phyloP scores from a whole-genome alignment of 208 protist species.

The Trypanosomatidae sp. region DNA sequence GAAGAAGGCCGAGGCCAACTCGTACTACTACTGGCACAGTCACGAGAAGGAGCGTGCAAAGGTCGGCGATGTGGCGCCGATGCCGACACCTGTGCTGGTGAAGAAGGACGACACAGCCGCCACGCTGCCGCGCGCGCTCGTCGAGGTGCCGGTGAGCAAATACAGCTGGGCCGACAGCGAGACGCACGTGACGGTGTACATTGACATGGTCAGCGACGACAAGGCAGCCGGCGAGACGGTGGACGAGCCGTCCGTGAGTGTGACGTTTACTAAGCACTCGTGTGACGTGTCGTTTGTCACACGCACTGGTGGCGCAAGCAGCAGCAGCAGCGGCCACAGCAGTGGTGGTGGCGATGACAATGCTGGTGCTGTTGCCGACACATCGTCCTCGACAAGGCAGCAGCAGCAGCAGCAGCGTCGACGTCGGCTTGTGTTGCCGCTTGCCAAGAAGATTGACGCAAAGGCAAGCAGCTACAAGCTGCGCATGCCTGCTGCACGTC shows the following conservation, averaged over 20 bases:
- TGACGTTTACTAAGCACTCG: constrained; percentile 17
- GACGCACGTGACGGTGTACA: constrained; percentile 52
- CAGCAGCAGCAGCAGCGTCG: constrained; percentile 7
- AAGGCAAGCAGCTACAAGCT: constrained; percentile 29
- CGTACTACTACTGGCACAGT: constrained; percentile 84
- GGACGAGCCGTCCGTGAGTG: constrained; percentile 12
- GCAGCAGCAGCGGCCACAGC: constrained; percentile 10
- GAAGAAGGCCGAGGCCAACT: constrained; percentile 4
- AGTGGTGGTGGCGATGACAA: no score
- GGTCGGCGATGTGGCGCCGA: constrained; percentile 69
- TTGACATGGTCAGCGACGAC: constrained; percentile 15
- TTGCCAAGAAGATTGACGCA: constrained; percentile 36
- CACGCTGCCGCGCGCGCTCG: not conserved
- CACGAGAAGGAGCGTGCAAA: constrained; percentile 74
- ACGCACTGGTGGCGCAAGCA: constrained; percentile 7
- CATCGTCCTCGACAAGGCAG: no score
- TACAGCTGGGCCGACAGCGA: constrained; percentile 65
- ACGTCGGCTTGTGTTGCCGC: constrained; percentile 19
- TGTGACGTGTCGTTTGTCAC: constrained; percentile 20
- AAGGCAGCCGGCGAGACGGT: constrained; percentile 22
- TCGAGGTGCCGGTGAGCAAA: constrained; percentile 20
- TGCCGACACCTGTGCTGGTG: constrained; percentile 57
- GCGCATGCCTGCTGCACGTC: constrained; percentile 28
- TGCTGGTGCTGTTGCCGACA: no score
- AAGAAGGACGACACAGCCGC: constrained; percentile 11